A percentile compares a stretch with the other conserved stretches of the same genome.
These are phyloP conservation scores for Xylaria sp. DNA, from an alignment of 2,329 filamentous ascomycete genomes.

Conservation along the genomic window DNA sequence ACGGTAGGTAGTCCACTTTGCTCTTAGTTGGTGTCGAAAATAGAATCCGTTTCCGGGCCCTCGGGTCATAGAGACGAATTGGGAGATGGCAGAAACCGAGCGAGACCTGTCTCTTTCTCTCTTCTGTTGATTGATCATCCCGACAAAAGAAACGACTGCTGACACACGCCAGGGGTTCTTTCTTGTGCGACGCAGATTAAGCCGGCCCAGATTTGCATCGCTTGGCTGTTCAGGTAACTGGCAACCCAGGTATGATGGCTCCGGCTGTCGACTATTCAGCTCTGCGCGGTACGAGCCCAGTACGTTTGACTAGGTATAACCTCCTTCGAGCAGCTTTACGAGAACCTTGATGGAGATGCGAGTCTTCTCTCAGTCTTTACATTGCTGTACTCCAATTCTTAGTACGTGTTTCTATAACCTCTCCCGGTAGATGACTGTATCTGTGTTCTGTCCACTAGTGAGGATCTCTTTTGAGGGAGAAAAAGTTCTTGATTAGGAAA, in stretches of 20 bases:
- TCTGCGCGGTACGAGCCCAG: not conserved
- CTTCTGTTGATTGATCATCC: not conserved
- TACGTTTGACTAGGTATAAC: not conserved
- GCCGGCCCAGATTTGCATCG: constrained; percentile 16
- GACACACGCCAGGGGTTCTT: constrained; percentile 2
- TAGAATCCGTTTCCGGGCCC: constrained; percentile 4
- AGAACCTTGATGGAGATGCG: not conserved
- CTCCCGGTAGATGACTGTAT: constrained; percentile 2
- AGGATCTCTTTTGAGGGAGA: not conserved
- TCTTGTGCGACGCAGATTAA: constrained; percentile 15
- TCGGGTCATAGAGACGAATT: constrained; percentile 10
- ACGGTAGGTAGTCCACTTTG: not conserved
- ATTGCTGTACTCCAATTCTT: not conserved
- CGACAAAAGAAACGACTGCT: not conserved
- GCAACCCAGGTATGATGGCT: constrained; percentile 1
- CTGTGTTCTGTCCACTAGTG: not conserved
- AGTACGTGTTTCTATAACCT: not conserved
- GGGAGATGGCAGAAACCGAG: not conserved
- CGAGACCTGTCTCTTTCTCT: not conserved
- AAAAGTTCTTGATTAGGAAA: constrained; percentile 16
- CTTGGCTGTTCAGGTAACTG: too few species aligned
- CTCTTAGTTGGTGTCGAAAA: constrained; percentile 1
- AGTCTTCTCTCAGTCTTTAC: not conserved
- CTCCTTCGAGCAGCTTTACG: not conserved
- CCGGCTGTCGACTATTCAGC: constrained; percentile 17